These are phyloP conservation scores for Talaromyces islandicus DNA, from an alignment of 2,329 filamentous ascomycete species.

Conservation along the genomic window DNA sequence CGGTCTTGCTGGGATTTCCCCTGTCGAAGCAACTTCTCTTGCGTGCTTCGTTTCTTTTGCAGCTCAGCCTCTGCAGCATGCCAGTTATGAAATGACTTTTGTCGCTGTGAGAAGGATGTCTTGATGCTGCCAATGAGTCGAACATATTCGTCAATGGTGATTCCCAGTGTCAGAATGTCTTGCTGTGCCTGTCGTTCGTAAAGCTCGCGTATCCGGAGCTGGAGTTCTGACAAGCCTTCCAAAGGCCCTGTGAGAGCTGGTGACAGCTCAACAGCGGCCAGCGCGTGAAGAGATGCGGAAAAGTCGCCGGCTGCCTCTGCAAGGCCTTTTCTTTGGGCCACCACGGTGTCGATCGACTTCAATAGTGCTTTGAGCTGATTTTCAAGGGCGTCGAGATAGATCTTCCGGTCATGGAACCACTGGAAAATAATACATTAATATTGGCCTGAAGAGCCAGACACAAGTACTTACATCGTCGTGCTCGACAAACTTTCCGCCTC, in stretches of 20 bases:
- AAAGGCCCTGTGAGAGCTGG: constrained; percentile 81
- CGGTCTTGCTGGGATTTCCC: constrained; percentile 95
- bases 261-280: constrained; percentile 88
- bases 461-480: constrained; percentile 76
- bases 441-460: background rate
- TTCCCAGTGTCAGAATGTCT: constrained; percentile 90
- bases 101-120: constrained; percentile 82
- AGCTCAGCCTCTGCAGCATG: constrained; percentile 84
- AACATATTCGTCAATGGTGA: constrained; percentile 97
- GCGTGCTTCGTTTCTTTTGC: constrained; percentile 78
- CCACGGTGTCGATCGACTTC: constrained; percentile 90
- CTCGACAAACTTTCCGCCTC: constrained; percentile 83
- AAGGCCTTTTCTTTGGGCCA: constrained; percentile 85
- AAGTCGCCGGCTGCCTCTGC: constrained; percentile 92
- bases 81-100: constrained; percentile 95
- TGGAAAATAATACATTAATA: constrained; percentile 35
- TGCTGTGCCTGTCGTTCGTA: constrained; percentile 97
- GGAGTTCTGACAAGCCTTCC: constrained; percentile 85
- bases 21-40: constrained; percentile 92
- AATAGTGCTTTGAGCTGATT: constrained; percentile 83
- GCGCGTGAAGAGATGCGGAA: constrained; percentile 81
- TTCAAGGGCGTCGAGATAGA: constrained; percentile 91
- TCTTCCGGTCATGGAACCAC: constrained; percentile 96
- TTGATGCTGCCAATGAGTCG: constrained; percentile 93
- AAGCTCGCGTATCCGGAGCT: constrained; percentile 87